Conservation (phyloP, 371 early-diverging fungal genomes). For the Mucor velutinosus region DNA sequence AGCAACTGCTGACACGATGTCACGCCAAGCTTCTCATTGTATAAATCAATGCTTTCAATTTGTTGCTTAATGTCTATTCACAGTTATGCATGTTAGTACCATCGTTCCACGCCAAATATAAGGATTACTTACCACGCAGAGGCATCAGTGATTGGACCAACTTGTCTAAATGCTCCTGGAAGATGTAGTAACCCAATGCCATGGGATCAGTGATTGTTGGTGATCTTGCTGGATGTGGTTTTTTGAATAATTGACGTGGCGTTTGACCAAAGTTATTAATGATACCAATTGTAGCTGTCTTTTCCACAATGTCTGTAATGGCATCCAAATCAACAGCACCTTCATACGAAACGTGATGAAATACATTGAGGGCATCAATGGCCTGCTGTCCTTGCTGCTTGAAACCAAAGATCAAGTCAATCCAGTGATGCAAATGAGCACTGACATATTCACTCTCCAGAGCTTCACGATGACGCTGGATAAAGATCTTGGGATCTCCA, state of each 20-base stretch:
- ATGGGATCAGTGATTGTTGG: conserved; percentile 40
- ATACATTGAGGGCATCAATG: conserved; percentile 84
- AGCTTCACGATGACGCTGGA: conserved; percentile 87
- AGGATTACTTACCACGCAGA: conserved; percentile 45
- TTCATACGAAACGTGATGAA: conserved; percentile 91
- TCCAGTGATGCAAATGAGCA: conserved; percentile 83
- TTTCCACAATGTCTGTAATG: conserved; percentile 87
- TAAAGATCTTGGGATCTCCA: conserved; percentile 84
- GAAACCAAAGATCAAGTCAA: conserved; percentile 90
- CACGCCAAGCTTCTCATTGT: conserved; percentile 52
- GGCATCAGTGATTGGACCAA: conserved; percentile 60
- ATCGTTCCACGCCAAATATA: not conserved
- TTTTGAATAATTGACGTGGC: conserved; percentile 81
- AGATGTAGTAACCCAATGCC: conserved; percentile 43
- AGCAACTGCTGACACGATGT: conserved; percentile 55
- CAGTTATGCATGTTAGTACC: not conserved
- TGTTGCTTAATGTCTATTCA: conserved; percentile 64
- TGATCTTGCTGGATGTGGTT: conserved; percentile 70
- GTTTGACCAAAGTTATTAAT: conserved; percentile 97
- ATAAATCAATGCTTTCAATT: conserved; percentile 53
- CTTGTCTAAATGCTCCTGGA: conserved; percentile 57
- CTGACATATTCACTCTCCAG: conserved; percentile 92
- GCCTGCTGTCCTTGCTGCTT: conserved; percentile 86
- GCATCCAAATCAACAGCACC: conserved; percentile 89
- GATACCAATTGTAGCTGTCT: conserved; percentile 88